A percentile compares a stretch with the other conserved stretches of the same genome.
These are phyloP conservation scores for Stagonosporopsis chrysanthemi DNA, from an alignment of 2,329 filamentous ascomycete species.

Conservation along the genomic window DNA sequence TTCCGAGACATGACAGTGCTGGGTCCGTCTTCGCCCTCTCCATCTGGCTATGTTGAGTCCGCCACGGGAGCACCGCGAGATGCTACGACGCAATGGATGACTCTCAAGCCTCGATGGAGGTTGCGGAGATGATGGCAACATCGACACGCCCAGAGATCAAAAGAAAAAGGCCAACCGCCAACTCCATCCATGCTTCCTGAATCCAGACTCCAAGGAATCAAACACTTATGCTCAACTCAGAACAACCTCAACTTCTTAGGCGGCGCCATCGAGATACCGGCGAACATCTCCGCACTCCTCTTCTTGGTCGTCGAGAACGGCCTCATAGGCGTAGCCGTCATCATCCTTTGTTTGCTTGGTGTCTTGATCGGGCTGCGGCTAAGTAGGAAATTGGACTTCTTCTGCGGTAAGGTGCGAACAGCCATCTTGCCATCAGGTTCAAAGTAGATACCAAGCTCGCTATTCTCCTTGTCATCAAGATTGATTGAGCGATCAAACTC, in stretches of 20 bases:
- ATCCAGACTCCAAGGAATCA: conserved; percentile 11
- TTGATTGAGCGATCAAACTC: conserved; percentile 40
- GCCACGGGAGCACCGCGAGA: conserved; percentile 28
- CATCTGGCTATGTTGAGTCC: conserved; percentile 29
- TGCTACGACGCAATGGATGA: conserved; percentile 28
- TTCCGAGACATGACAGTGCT: background rate
- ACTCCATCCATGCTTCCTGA: conserved; percentile 8
- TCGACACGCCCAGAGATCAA: background rate
- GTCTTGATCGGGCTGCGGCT: conserved; percentile 58
- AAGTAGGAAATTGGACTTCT: conserved; percentile 35
- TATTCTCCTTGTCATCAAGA: conserved; percentile 43
- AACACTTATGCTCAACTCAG: conserved; percentile 11
- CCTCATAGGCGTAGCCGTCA: conserved; percentile 35
- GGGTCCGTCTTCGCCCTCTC: background rate
- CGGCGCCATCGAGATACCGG: conserved; percentile 29
- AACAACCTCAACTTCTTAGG: conserved; percentile 39
- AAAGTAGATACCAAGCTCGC: conserved; percentile 47
- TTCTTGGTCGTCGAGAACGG: conserved; percentile 35
- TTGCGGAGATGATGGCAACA: background rate
- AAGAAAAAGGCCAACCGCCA: background rate
- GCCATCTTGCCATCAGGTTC: conserved; percentile 57
- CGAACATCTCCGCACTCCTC: conserved; percentile 27
- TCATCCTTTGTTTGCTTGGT: conserved; percentile 58
- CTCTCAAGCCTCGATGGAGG: conserved; percentile 29
- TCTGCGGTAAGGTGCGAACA: conserved; percentile 46